Evolutionary conservation across 2,329 filamentous ascomycete genomes (phyloP).

Genomic region (Neospermospora avenae): DNA sequence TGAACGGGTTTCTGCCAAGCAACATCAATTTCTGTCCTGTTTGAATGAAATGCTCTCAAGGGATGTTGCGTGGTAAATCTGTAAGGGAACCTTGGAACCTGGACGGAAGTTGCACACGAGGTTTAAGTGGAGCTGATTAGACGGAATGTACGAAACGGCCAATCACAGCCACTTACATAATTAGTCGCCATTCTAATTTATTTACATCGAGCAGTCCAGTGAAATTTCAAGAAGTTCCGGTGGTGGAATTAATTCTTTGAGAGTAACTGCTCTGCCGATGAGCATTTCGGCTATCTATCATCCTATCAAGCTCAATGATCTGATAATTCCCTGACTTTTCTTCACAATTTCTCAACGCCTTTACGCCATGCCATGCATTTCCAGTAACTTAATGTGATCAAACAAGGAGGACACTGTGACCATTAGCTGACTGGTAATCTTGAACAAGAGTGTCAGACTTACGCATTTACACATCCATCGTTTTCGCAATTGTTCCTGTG

Average conservation of each 20-base stretch:
- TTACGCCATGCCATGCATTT: slow-evolving; percentile 21
- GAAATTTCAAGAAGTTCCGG: too few relatives aligned
- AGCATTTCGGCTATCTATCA: background rate
- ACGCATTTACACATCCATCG: slow-evolving; percentile 27
- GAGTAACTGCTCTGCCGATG: background rate
- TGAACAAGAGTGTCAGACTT: slow-evolving; percentile 2
- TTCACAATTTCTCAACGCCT: slow-evolving; percentile 8
- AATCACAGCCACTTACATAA: slow-evolving; percentile 7
- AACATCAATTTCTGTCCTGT: background rate
- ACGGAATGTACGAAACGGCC: slow-evolving; percentile 3
- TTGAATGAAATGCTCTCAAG: background rate
- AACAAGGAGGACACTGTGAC: slow-evolving; percentile 25
- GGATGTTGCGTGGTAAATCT: background rate
- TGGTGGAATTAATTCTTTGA: background rate
- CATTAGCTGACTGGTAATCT: background rate
- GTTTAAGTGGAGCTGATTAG: background rate
- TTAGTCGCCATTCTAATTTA: background rate
- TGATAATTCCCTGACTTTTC: background rate
- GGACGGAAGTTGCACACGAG: background rate
- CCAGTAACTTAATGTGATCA: slow-evolving; percentile 14
- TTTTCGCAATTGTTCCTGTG: slow-evolving; percentile 21
- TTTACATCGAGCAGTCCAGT: too few relatives aligned
- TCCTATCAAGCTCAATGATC: background rate
- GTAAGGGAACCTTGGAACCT: background rate
- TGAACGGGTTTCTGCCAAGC: background rate